A percentile compares a stretch with the other conserved stretches of the same genome.
These are phyloP conservation scores for Globisporangium nagaii DNA, from an alignment of 352 stramenopile species.

Conservation along the genomic window DNA sequence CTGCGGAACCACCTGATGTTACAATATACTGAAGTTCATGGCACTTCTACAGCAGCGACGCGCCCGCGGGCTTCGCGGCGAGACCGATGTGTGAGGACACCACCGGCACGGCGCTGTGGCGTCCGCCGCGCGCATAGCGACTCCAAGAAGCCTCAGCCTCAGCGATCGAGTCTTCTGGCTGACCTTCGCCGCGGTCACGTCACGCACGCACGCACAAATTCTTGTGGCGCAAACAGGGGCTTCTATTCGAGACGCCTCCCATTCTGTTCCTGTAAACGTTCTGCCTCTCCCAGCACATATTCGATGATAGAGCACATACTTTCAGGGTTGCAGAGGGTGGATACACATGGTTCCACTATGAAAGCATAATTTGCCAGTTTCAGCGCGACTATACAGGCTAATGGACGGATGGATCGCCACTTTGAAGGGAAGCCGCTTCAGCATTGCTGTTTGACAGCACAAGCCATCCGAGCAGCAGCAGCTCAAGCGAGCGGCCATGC, in stretches of 20 bases:
- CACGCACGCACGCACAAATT: not conserved
- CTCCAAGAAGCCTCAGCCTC: no score
- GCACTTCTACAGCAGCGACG: no score
- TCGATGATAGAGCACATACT: not conserved
- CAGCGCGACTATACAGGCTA: not conserved
- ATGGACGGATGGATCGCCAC: not conserved
- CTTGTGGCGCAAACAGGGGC: slow-evolving; percentile 6
- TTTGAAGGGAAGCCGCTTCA: slow-evolving; percentile 3
- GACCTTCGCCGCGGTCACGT: not conserved
- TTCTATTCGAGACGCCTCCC: not conserved
- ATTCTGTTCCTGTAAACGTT: not conserved
- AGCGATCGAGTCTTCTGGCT: no score
- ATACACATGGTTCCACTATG: not conserved
- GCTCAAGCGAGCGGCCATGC: slow-evolving; percentile 5
- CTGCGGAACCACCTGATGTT: no score
- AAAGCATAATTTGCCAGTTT: no score
- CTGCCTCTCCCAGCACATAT: not conserved
- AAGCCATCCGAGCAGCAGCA: not conserved
- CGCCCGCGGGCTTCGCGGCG: no score
- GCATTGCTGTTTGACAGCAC: not conserved
- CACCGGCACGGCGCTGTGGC: no score
- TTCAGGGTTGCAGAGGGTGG: not conserved
- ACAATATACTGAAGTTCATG: no score
- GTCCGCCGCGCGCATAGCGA: no score
- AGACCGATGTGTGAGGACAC: no score